A percentile compares a stretch with the other conserved stretches of the same genome.
Conservation (phyloP, 2,329 filamentous ascomycete species). For the Phialemonium atrogriseum region DNA sequence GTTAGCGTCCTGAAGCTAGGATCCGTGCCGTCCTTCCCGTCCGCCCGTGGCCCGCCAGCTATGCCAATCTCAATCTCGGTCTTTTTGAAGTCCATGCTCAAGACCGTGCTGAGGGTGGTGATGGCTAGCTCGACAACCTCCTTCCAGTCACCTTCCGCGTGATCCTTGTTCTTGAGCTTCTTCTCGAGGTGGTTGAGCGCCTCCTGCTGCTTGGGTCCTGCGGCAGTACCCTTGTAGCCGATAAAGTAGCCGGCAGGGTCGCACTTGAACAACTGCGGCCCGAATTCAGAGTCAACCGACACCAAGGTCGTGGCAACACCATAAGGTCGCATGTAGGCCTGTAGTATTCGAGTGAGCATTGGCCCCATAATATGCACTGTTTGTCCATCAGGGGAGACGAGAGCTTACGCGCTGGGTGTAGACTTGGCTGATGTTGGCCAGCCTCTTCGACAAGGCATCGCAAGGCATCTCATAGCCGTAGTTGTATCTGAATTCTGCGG, state of each 20-base stretch:
- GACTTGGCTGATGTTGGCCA: constrained; percentile 98
- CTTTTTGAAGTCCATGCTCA: constrained; percentile 99
- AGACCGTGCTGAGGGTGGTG: constrained; percentile 85
- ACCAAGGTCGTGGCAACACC: constrained; percentile 94
- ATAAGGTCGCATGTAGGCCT: constrained; percentile 95
- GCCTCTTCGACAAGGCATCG: constrained; percentile 88
- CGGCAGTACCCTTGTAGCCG: constrained; percentile 96
- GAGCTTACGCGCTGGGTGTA: constrained; percentile 82
- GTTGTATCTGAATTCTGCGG: constrained; percentile 97
- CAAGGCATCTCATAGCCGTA: constrained; percentile 99
- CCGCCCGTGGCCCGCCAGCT: constrained; percentile 75
- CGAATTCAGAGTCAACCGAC: constrained; percentile 84
- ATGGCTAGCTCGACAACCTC: constrained; percentile 97
- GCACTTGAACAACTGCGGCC: constrained; percentile 95
- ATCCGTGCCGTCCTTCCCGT: constrained; percentile 77
- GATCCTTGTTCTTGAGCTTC: constrained; percentile 99
- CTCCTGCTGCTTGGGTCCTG: constrained; percentile 97
- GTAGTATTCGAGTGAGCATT: constrained; percentile 17
- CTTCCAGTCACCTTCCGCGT: constrained; percentile 86
- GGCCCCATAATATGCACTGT: constrained; percentile 7
- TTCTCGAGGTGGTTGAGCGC: constrained; percentile 98
- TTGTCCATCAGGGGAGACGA: constrained; percentile 3
- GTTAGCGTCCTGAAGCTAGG: constrained; percentile 79
- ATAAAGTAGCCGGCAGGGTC: constrained; percentile 97
- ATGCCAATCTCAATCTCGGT: constrained; percentile 97